Evolutionary conservation across 345 rosid genomes (phyloP).

Genomic region (Microcos paniculata): DNA sequence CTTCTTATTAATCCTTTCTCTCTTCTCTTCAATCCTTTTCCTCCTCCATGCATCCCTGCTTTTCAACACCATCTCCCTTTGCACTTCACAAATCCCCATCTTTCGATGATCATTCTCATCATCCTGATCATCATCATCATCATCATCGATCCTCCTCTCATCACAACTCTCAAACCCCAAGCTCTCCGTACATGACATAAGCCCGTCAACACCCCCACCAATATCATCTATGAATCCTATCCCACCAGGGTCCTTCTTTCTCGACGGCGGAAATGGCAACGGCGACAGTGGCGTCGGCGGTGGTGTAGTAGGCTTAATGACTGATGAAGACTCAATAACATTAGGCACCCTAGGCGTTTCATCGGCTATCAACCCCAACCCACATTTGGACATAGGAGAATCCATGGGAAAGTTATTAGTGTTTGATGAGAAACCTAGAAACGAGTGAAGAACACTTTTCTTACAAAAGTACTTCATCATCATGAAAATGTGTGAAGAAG

Average conservation of each 20-base stretch:
- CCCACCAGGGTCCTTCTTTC: slow-evolving; percentile 38
- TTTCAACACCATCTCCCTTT: not conserved
- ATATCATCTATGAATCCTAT: slow-evolving; percentile 44
- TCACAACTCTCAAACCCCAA: slow-evolving; percentile 85
- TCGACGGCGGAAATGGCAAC: not conserved
- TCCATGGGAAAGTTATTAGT: not conserved
- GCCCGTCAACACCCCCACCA: slow-evolving; percentile 49
- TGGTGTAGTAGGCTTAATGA: not conserved
- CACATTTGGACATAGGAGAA: slow-evolving; percentile 19
- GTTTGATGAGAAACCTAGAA: slow-evolving; percentile 13
- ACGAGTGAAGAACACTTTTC: slow-evolving; percentile 45
- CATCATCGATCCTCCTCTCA: slow-evolving; percentile 47
- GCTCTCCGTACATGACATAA: slow-evolving; percentile 82
- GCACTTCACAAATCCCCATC: slow-evolving; percentile 5
- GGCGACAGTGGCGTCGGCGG: not conserved
- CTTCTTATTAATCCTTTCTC: slow-evolving; percentile 31
- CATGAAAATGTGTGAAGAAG: not conserved
- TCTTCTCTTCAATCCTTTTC: slow-evolving; percentile 12
- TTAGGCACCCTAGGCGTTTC: slow-evolving; percentile 27
- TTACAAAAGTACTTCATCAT: slow-evolving; percentile 52
- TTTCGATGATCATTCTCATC: not conserved
- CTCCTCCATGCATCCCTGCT: slow-evolving; percentile 30
- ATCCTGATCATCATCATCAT: not conserved
- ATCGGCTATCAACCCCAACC: slow-evolving; percentile 34
- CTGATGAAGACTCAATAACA: slow-evolving; percentile 37